phyloP scores from a whole-genome alignment of 2,329 filamentous ascomycete species.

The Hymenoscyphus linearis region DNA sequence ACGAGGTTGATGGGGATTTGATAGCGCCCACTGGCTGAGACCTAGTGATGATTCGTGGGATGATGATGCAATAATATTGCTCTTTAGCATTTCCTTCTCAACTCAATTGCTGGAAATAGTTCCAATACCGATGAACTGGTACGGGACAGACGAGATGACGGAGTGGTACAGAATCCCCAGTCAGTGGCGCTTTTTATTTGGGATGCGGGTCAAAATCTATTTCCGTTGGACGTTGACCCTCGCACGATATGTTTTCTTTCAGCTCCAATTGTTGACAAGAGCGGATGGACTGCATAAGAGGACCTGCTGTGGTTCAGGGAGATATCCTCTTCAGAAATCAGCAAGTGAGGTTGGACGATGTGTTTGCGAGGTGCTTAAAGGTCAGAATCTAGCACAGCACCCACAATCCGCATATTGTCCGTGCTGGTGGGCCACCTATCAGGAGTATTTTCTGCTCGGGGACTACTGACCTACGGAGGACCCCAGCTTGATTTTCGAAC shows the following conservation, averaged over 20 bases:
- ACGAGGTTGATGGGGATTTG: neutral
- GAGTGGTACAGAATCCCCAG: slow-evolving; percentile 3
- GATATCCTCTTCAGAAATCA: neutral
- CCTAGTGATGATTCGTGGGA: neutral
- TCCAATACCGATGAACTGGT: slow-evolving; percentile 6
- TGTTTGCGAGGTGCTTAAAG: neutral
- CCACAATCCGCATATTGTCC: slow-evolving; percentile 2
- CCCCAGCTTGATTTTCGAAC: slow-evolving; percentile 2
- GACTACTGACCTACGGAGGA: neutral
- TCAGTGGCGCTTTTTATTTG: neutral
- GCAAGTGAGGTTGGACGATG: neutral
- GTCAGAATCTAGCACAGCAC: neutral
- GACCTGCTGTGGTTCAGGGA: neutral
- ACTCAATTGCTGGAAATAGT: neutral
- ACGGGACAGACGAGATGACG: slow-evolving; percentile 2
- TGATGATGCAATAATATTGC: neutral
- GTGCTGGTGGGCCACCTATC: slow-evolving; percentile 1
- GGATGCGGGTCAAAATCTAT: slow-evolving; percentile 4
- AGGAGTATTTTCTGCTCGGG: neutral
- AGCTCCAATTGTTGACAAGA: slow-evolving; percentile 1
- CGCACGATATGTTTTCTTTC: neutral
- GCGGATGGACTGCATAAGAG: neutral
- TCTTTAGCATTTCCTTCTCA: neutral
- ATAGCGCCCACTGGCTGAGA: neutral
- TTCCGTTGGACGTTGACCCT: slow-evolving; percentile 4